Base-by-base conservation (phyloP, 2,329 filamentous ascomycete genomes). In the Beauveria asiatica region DNA sequence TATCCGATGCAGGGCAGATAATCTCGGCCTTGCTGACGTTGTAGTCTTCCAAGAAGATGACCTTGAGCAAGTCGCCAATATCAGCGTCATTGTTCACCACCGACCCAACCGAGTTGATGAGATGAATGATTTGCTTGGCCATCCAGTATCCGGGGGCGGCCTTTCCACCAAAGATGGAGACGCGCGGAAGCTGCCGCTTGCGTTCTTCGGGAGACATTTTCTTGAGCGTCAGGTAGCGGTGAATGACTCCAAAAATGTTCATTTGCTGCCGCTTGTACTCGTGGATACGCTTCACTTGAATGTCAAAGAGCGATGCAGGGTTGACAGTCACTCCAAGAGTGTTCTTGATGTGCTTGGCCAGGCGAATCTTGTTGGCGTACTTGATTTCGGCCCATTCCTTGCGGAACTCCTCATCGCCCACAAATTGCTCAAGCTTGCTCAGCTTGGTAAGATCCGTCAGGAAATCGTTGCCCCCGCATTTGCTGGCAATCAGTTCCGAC, bases 1-100 rank as follows among this genome's bases (percentile, higher is more conserved):
- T 87, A 69, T 99, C 94, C 21, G 91, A 96, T 13, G 94, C 94
- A 13, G 94, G 94, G 65, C 85, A 84, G 69, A 99, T 97, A 70
- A 97, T 92, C 77, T 99, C 94, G 3, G 94, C 94, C 80, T 99
- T 99, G 84, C 92, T 96, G 70, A 99, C 94, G 66, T 99, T 99
- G 83, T 99, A 99, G 76, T 99, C 94, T 71, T 95, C 91, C 58
- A 99, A 76, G 80, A 97, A 99, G 70, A 99, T 86, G 57, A 99
- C 94, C 81, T 99, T 99, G 70, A 99, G 83, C 33, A 96, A 80
- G 70, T 97, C 93, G 37, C 93, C 93, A 70, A 97, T 87, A 39
- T 97, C 94, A 48, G 85, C 80, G 69, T 99, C 94, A 45, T 90
- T 89, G 79, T 99, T 99, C 67, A 99, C 88, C 3, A 97, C 89